These are phyloP conservation scores for Chromera velia DNA, from an alignment of 73 alveolate species.

Conservation along the genomic window DNA sequence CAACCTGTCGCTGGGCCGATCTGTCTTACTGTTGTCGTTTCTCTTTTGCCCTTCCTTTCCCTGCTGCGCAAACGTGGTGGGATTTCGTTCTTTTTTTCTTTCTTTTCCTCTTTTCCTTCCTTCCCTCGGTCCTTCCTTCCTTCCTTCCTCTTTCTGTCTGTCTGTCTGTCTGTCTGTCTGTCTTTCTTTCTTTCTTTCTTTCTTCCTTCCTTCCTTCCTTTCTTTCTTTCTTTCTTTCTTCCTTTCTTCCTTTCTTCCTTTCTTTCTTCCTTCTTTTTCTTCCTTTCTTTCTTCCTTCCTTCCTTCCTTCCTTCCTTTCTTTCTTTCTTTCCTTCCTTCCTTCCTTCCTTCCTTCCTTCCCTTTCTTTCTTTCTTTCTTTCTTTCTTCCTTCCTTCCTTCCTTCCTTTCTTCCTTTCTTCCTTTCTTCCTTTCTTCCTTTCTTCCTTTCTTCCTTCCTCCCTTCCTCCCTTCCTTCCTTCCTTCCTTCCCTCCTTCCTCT, in stretches of 20 bases:
- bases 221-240: neutral
- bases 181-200: no score
- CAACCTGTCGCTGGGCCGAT: no score
- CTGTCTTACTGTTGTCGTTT: no score
- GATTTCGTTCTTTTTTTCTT: neutral
- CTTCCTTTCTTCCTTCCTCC: neutral
- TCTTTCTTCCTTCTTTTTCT: neutral
- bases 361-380: neutral
- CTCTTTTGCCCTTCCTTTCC: no score
- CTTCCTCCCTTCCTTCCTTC: neutral
- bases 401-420: neutral
- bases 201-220: neutral
- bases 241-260: neutral
- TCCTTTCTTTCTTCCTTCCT: neutral
- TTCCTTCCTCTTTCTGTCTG: no score
- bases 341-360: neutral
- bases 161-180: no score
- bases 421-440: neutral
- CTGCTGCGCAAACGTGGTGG: no score
- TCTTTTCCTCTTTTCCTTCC: neutral
- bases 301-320: neutral
- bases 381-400: neutral
- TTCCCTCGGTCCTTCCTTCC: neutral
- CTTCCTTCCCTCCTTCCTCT: neutral
- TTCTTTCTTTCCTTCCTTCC: neutral